Evolutionary conservation across 73 alveolate species (phyloP).

Genomic region (Durusdinium trenchii): DNA sequence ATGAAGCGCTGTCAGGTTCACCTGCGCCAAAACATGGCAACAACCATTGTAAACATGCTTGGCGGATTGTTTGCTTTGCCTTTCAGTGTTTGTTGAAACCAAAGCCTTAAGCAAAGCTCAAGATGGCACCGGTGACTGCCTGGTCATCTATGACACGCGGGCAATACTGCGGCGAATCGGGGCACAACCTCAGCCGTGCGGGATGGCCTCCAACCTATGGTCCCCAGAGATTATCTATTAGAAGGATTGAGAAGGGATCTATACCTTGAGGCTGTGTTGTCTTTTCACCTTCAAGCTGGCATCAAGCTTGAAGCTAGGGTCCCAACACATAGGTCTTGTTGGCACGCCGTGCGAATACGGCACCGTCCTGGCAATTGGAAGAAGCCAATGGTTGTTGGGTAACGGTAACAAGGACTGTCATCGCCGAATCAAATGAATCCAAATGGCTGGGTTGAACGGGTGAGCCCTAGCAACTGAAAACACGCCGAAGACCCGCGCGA

Average conservation of each 20-base stretch:
- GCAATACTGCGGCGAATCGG: slow-evolving; percentile 84
- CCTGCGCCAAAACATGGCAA: slow-evolving; percentile 1
- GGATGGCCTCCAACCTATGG: neutral
- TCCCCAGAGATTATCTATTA: no score
- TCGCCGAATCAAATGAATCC: neutral
- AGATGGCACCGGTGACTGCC: no score
- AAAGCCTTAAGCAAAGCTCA: no score
- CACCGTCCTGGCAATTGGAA: slow-evolving; percentile 65
- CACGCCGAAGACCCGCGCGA: neutral
- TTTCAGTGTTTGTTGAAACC: no score
- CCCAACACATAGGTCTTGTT: slow-evolving; percentile 72
- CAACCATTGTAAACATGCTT: no score
- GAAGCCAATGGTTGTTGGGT: neutral
- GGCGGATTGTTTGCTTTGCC: no score
- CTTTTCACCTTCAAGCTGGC: neutral
- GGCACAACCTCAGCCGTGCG: slow-evolving; percentile 49
- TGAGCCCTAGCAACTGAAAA: no score
- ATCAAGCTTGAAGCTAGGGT: neutral
- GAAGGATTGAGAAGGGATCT: no score
- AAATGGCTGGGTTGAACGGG: no score
- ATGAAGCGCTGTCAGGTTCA: slow-evolving; percentile 54
- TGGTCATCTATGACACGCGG: slow-evolving; percentile 76
- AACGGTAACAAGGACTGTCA: neutral
- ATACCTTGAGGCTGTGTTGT: no score
- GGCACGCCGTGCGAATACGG: slow-evolving; percentile 70